phyloP scores from a whole-genome alignment of 2,329 filamentous ascomycete species.

The Emydomyces testavorans region DNA sequence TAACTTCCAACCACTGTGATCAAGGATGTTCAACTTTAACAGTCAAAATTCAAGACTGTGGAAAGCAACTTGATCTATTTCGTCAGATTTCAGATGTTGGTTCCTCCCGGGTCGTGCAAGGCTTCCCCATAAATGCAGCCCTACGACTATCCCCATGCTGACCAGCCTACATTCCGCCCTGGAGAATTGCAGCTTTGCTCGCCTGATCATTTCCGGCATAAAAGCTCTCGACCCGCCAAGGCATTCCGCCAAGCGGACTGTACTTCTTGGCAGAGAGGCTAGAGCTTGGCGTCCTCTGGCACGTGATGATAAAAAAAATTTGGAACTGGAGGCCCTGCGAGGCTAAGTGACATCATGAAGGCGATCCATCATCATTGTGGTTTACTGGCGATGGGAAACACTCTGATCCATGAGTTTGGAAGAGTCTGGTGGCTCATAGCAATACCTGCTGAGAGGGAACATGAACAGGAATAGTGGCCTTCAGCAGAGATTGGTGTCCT shows the following conservation, averaged over 20 bases:
- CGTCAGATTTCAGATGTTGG: not conserved
- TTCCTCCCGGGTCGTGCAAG: not conserved
- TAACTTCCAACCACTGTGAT: not conserved
- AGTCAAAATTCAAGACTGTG: not conserved
- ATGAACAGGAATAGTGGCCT: no score
- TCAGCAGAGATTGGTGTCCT: no score
- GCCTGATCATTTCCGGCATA: not conserved
- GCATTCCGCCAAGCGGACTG: constrained; percentile 2
- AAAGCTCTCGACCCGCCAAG: not conserved
- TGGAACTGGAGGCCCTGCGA: not conserved
- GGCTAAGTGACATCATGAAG: not conserved
- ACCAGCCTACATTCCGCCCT: not conserved
- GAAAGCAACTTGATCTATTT: not conserved
- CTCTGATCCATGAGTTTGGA: no score
- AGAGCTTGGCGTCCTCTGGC: not conserved
- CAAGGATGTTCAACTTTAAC: not conserved
- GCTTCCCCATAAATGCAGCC: constrained; percentile 1
- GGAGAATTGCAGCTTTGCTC: not conserved
- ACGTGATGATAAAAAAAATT: constrained; percentile 10
- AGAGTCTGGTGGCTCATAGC: no score
- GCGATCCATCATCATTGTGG: no score
- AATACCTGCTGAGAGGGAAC: no score
- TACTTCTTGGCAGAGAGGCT: not conserved
- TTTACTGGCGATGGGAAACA: no score
- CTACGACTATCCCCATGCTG: not conserved